These are phyloP conservation scores for Circinella umbellata DNA, from an alignment of 371 early-diverging fungal genomes.

Conservation along the genomic window DNA sequence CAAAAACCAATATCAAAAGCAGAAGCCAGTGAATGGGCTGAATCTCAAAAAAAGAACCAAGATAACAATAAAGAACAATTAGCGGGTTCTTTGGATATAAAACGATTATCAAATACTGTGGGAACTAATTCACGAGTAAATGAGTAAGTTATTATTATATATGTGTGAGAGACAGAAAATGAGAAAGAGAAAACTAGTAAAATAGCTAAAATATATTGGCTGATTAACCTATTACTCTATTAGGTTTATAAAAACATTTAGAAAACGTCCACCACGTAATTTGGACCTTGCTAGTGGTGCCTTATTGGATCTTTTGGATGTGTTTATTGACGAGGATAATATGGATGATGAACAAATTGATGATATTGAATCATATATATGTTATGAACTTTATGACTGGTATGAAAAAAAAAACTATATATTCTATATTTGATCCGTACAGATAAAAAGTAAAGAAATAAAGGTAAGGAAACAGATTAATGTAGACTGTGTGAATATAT, in stretches of 20 bases:
- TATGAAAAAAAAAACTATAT: background rate
- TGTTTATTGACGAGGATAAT: slow-evolving; percentile 13
- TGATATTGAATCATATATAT: slow-evolving; percentile 44
- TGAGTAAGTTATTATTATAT: slow-evolving; percentile 8
- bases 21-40: slow-evolving; percentile 42
- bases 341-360: slow-evolving; percentile 37
- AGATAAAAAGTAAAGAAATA: no score
- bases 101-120: background rate
- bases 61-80: background rate
- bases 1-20: slow-evolving; percentile 50
- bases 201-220: no score
- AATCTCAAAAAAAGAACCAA: slow-evolving; percentile 13
- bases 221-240: no score
- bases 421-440: background rate
- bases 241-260: slow-evolving; percentile 40
- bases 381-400: slow-evolving; percentile 46
- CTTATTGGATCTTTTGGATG: slow-evolving; percentile 37
- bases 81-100: background rate
- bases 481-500: no score
- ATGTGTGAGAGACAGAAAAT: no score
- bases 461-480: no score
- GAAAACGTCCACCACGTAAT: slow-evolving; percentile 34
- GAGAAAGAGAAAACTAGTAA: no score
- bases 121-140: slow-evolving; percentile 6
- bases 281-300: slow-evolving; percentile 28